Base-by-base conservation (phyloP, 2,329 filamentous ascomycete species). In the Periconia macrospinosa region DNA sequence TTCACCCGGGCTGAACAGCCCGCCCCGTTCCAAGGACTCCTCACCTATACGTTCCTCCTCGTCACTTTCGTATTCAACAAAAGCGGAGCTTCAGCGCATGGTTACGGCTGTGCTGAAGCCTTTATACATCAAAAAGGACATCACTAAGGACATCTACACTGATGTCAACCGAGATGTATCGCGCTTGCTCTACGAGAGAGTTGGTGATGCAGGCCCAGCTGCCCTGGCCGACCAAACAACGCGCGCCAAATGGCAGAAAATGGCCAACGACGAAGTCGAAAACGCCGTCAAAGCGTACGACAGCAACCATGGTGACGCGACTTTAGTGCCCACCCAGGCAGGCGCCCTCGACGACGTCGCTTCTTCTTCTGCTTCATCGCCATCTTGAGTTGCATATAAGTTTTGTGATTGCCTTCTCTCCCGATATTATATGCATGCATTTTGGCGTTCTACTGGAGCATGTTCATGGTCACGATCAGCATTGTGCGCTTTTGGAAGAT, bases 131-230 rank as follows among this genome's bases (percentile, higher is more conserved):
- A 88, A 88, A 41, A 87, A 89, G 63, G 84, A 88, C 58, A 83
- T 97, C 57, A 91, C 87, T 17, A 90, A 92, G 62, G 90, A 96
- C 55, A 89, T 97, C 73, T 99, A 96, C 72, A 93, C 91, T 2
- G 86, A 86, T 52, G 96, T 97, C 75, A 97, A 97, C 70, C 87
- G 92, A 57, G 88, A 89, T 55, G 87, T 97, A 33, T 97, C 91
- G 41, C 88, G 91, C 53, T 90, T 88, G 76, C 79, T 99, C 54
- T 99, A 99, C 75, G 91, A 86, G 30, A 78, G 79, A 45, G 81
- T 85, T 23, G 81, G 80, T 6, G 79, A 79, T 54, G 69, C 68
- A 54, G 69, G 70, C 17, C 75, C 80, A 37, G 72, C 74, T 48
- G 76, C 74, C 19, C 80, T 94, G 30, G 69, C 75, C 5, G 84